These are phyloP conservation scores for Cornus suecica DNA, from an alignment of 148 eudicot species.

Conservation along the genomic window DNA sequence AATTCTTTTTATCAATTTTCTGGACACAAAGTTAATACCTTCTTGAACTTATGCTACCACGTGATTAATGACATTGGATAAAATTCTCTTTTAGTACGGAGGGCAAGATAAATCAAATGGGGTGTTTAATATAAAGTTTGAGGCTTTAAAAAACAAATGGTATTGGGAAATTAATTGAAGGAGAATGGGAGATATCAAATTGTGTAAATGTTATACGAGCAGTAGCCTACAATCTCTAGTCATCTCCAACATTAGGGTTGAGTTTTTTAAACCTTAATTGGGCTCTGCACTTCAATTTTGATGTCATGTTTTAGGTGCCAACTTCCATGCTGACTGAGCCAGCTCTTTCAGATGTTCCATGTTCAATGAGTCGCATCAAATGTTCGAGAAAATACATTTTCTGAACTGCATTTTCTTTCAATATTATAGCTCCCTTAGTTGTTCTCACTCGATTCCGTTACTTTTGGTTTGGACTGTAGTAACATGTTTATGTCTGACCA, in stretches of 20 bases:
- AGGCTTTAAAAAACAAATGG: too few species aligned
- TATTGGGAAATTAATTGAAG: too few species aligned
- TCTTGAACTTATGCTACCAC: too few species aligned
- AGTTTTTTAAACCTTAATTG: background rate
- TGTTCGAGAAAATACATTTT: conserved; percentile 1
- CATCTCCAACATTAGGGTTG: background rate
- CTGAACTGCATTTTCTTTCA: background rate
- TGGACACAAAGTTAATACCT: too few species aligned
- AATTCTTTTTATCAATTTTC: too few species aligned
- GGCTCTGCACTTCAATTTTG: background rate
- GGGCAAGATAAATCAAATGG: too few species aligned
- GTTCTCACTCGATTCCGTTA: background rate
- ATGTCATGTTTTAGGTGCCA: background rate
- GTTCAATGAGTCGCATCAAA: conserved; percentile 4
- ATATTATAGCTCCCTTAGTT: background rate
- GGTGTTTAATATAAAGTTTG: too few species aligned
- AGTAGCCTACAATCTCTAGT: background rate
- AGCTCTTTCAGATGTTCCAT: conserved; percentile 6
- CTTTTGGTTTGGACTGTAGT: background rate
- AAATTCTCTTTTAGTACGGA: too few species aligned
- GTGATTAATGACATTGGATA: too few species aligned
- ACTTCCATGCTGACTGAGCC: background rate
- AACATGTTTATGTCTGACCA: background rate
- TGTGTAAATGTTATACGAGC: too few species aligned
- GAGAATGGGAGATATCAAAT: too few species aligned